Conservation (phyloP, 192 early-diverging fungal genomes). For the Backusella westeae region DNA sequence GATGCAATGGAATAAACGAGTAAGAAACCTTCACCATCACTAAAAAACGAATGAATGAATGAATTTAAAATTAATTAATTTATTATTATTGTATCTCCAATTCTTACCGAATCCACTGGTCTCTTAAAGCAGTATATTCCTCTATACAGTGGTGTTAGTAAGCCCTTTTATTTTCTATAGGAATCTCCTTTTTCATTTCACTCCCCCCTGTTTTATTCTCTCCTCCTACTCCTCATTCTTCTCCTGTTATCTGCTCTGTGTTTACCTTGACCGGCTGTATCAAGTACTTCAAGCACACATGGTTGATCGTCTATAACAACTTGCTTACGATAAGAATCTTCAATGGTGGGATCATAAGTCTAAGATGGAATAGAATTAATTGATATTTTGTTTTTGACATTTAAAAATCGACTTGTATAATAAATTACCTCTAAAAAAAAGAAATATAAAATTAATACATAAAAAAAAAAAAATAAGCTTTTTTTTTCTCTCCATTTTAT, state of each 20-base stretch:
- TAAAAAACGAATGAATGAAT: constrained; percentile 43
- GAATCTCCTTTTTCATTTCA: no score
- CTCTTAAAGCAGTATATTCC: constrained; percentile 74
- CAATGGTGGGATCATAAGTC: constrained; percentile 98
- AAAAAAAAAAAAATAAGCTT: no score
- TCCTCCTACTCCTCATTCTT: no score
- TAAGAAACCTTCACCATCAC: constrained; percentile 79
- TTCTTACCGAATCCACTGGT: constrained; percentile 73
- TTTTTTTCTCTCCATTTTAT: no score
- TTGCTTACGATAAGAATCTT: constrained; percentile 97
- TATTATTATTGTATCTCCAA: no score
- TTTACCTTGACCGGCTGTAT: constrained; percentile 84
- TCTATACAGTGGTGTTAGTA: constrained; percentile 30
- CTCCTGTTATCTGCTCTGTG: no score
- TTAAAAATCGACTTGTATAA: no score
- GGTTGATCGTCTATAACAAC: constrained; percentile 95
- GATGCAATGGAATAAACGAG: constrained; percentile 89
- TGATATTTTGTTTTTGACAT: no score
- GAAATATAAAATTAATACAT: no score
- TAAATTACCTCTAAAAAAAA: neutral
- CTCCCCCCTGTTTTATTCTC: no score
- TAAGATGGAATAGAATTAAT: constrained; percentile 10
- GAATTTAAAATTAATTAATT: no score
- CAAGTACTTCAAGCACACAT: constrained; percentile 94
- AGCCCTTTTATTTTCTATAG: no score